Evolutionary conservation across 805 yeast genomes (phyloP).

Genomic region (Candida lessepsii): DNA sequence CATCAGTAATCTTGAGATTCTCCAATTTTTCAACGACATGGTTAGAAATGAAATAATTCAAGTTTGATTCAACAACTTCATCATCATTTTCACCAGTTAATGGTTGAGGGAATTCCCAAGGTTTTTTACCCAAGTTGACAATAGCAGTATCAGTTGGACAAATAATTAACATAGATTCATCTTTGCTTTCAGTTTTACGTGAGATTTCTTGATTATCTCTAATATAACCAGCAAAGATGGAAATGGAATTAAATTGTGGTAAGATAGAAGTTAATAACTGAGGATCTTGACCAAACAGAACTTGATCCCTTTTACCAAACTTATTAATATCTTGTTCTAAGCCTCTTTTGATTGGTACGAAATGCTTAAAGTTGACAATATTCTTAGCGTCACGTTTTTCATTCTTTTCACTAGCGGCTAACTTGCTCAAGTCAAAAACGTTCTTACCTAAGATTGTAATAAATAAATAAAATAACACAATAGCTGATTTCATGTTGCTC

Average conservation of each 20-base stretch:
- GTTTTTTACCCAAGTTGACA: slow-evolving; percentile 53
- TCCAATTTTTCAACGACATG: slow-evolving; percentile 49
- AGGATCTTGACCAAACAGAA: slow-evolving; percentile 14
- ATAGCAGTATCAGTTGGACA: slow-evolving; percentile 70
- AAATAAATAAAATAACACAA: not conserved
- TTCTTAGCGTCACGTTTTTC: slow-evolving; percentile 19
- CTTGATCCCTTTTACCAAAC: slow-evolving; percentile 12
- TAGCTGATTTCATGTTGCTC: slow-evolving; percentile 1
- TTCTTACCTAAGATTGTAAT: slow-evolving; percentile 13
- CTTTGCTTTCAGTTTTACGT: slow-evolving; percentile 44
- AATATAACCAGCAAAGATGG: slow-evolving; percentile 68
- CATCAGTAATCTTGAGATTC: slow-evolving; percentile 16
- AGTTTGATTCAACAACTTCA: slow-evolving; percentile 47
- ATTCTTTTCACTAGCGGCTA: not conserved
- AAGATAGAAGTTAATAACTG: slow-evolving; percentile 33
- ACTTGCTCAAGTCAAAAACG: slow-evolving; percentile 12
- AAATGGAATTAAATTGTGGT: slow-evolving; percentile 40
- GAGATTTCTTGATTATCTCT: slow-evolving; percentile 58
- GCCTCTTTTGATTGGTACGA: slow-evolving; percentile 9
- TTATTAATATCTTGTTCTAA: no score
- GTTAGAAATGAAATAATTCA: slow-evolving; percentile 56
- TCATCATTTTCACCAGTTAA: slow-evolving; percentile 48
- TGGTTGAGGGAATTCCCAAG: slow-evolving; percentile 76
- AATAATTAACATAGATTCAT: slow-evolving; percentile 52
- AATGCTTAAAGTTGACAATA: slow-evolving; percentile 10